Evolutionary conservation across 129 eudicot genomes (phyloP), one percentile per base, ranked within the genome.

Genomic region (Centrapalus pauciflorus): DNA sequence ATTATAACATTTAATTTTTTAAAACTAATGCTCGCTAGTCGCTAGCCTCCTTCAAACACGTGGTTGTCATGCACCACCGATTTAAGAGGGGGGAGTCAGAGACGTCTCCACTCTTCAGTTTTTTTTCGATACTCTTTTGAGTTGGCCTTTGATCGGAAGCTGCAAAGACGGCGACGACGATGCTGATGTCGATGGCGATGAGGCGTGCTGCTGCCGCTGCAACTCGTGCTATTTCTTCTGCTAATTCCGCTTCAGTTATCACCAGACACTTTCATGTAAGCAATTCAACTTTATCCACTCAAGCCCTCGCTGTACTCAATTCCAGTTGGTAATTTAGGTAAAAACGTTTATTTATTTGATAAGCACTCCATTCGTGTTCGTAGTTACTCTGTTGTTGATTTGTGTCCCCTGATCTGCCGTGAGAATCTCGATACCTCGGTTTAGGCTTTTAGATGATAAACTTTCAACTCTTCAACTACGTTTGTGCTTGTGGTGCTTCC

Each of bases 171-270:
- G 46, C 58, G 50, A 34, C 43, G 23, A 28, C 69, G 46, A 67
- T 51, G 75, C 51, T 63, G 64, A 64, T 67, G 67, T 26, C 67
- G 9, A 73, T 88, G 89, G 87, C 91, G 77, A 81, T 88, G 84
- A 93, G 61, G 61, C 95, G 95, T 43, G 95, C 70, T 48, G 90
- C 87, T 61, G 33, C 77, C 2, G 61, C 89, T 64, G 96, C 94
- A 29, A 33, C 76, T 67, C 89, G 87, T 27, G 80, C 86, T 56
- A 19, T 77, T 24, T 62, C 81, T 46, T 64, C 86, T 33, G 28
- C 81, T 2, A 67, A 10, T 55, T 55, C 85, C 21, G 26, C 45
- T 55, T 81, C 90, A 8, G 20, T 78, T 49, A 46, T 77, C 17
- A 19, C 84, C 40, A 76, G 98, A 64, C 30, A 73, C 70, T 79